Evolutionary conservation across 2,329 filamentous ascomycete genomes (phyloP).

Genomic region (Fusarium pilosicola): DNA sequence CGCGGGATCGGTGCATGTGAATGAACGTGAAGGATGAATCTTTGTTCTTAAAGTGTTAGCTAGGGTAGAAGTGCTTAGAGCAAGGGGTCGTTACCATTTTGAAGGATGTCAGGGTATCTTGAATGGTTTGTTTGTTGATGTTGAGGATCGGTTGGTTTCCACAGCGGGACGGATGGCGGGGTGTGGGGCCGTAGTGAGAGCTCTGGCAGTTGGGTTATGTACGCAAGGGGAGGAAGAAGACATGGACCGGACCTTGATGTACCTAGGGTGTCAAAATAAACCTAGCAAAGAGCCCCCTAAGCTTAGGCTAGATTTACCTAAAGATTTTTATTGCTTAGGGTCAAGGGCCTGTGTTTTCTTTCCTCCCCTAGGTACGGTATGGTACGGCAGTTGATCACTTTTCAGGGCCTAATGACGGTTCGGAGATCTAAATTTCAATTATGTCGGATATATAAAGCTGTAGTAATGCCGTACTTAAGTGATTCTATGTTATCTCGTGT

Average conservation of each 20-base stretch:
- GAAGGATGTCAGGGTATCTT: background rate
- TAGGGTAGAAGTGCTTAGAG: too few species aligned
- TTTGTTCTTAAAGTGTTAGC: conserved; percentile 64
- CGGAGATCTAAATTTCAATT: too few species aligned
- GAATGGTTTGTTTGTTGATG: conserved; percentile 27
- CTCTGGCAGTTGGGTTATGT: background rate
- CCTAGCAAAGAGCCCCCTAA: too few species aligned
- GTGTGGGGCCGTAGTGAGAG: conserved; percentile 23
- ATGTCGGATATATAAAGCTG: background rate
- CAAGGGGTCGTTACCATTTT: conserved; percentile 8
- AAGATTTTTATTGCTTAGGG: too few species aligned
- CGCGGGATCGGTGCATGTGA: conserved; percentile 76
- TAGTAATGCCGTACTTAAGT: accelerated
- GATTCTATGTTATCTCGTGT: background rate
- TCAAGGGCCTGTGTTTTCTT: too few species aligned
- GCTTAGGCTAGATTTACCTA: too few species aligned
- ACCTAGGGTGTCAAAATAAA: too few species aligned
- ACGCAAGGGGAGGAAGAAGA: too few species aligned
- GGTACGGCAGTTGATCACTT: background rate
- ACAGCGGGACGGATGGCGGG: conserved; percentile 20
- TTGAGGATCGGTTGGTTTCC: conserved; percentile 10
- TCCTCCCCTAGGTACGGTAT: background rate
- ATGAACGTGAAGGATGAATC: conserved; percentile 80
- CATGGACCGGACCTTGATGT: too few species aligned
- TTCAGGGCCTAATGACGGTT: background rate